Percentiles rank a stretch among this genome's conserved stretches.
Evolutionary conservation across 805 yeast species (phyloP).

Genomic region (Geotrichum ghanense): DNA sequence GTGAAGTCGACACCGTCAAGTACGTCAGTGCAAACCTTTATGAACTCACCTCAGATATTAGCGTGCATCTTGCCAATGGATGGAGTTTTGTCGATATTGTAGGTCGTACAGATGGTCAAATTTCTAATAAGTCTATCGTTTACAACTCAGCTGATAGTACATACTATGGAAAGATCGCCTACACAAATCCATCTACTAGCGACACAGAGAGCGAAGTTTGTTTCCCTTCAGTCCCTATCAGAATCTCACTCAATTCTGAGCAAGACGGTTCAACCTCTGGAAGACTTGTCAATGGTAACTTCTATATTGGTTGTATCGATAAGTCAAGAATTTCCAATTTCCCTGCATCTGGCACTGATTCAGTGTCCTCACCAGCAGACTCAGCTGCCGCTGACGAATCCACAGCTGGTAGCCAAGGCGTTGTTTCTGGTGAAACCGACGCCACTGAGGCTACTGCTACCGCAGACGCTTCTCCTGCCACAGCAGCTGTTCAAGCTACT

Average conservation of each 20-base stretch:
- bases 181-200: background rate
- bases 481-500: background rate
- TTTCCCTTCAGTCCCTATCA: conserved; percentile 1
- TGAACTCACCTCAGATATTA: background rate
- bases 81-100: background rate
- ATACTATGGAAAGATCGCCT: background rate
- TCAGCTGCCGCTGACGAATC: background rate
- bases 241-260: background rate
- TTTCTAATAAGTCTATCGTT: background rate
- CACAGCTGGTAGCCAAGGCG: background rate
- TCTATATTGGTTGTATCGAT: background rate
- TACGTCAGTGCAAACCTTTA: background rate
- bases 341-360: background rate
- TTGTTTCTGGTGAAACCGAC: background rate
- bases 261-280: background rate
- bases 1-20: background rate
- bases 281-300: background rate
- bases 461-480: background rate
- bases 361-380: too few relatives aligned
- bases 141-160: background rate
- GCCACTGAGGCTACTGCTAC: background rate
- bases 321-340: background rate
- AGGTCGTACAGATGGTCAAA: background rate
- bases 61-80: background rate
- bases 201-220: background rate